Evolutionary conservation across 805 yeast species (phyloP).

Genomic region (Saccharomycopsis sp.): DNA sequence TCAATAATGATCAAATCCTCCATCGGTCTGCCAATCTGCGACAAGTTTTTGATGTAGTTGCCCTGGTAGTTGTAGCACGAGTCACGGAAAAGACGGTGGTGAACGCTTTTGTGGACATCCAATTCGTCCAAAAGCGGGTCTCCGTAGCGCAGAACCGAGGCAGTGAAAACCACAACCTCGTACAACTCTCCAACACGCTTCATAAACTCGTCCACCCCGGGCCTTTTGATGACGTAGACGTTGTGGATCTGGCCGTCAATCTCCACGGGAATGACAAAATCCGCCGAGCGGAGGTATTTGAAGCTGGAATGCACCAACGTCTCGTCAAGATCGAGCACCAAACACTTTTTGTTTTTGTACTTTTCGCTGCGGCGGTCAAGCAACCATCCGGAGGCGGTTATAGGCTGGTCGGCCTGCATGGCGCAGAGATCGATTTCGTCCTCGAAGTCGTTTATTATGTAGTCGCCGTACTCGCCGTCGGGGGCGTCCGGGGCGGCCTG

Average conservation of each 20-base stretch:
- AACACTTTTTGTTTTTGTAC: constrained; percentile 67
- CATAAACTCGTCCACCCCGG: constrained; percentile 95
- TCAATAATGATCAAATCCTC: constrained; percentile 83
- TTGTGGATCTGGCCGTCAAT: constrained; percentile 88
- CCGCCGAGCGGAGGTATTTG: constrained; percentile 86
- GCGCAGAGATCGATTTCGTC: constrained; percentile 51
- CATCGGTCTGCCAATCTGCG: constrained; percentile 91
- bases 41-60: constrained; percentile 85
- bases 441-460: constrained; percentile 24
- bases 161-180: constrained; percentile 96
- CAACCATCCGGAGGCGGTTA: constrained; percentile 58
- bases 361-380: constrained; percentile 47
- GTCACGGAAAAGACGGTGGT: constrained; percentile 90
- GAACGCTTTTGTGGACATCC: constrained; percentile 64
- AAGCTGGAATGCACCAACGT: constrained; percentile 94
- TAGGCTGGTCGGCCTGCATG: constrained; percentile 67
- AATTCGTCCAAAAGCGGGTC: constrained; percentile 89
- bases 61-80: constrained; percentile 92
- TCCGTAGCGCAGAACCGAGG: constrained; percentile 91
- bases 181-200: constrained; percentile 73
- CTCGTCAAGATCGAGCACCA: constrained; percentile 89
- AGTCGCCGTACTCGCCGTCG: constrained; percentile 14
- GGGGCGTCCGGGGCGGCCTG: neutral
- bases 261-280: constrained; percentile 95
- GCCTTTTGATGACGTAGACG: constrained; percentile 94